These are phyloP conservation scores for Aspergillus pseudoglaucus DNA, from an alignment of 2,329 filamentous ascomycete genomes.

Conservation along the genomic window DNA sequence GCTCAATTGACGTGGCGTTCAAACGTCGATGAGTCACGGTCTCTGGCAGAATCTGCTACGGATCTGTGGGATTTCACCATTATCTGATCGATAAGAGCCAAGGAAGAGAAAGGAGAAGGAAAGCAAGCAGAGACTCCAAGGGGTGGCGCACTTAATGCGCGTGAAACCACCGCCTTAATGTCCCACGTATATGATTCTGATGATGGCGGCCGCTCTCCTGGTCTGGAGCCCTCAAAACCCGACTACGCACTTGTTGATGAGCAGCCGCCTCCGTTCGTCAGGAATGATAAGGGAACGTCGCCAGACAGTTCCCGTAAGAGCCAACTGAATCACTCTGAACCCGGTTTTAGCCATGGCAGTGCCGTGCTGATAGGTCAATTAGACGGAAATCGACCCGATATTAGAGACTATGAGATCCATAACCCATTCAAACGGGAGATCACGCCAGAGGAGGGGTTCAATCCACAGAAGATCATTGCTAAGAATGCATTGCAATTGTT, in stretches of 20 bases:
- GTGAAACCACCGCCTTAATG: slow-evolving; percentile 25
- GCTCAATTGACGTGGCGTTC: not conserved
- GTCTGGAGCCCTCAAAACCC: slow-evolving; percentile 23
- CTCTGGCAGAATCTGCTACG: not conserved
- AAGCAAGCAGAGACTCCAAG: slow-evolving; percentile 3
- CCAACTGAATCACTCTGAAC: slow-evolving; percentile 19
- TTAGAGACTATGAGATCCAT: slow-evolving; percentile 53
- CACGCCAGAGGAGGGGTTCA: slow-evolving; percentile 33
- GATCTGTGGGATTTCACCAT: not conserved
- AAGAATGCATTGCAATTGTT: not conserved
- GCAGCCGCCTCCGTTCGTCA: slow-evolving; percentile 30
- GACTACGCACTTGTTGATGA: slow-evolving; percentile 24
- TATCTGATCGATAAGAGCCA: slow-evolving; percentile 1
- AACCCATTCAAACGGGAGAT: slow-evolving; percentile 42
- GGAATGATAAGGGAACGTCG: slow-evolving; percentile 24
- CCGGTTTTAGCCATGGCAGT: slow-evolving; percentile 50
- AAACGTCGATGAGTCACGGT: not conserved
- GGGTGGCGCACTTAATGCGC: slow-evolving; percentile 22
- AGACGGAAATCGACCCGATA: slow-evolving; percentile 58
- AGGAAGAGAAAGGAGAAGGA: not conserved
- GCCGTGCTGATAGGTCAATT: slow-evolving; percentile 60
- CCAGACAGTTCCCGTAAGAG: slow-evolving; percentile 31
- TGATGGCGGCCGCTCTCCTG: slow-evolving; percentile 33
- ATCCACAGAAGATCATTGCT: slow-evolving; percentile 18
- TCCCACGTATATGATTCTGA: slow-evolving; percentile 38